Conservation (phyloP, 2,329 filamentous ascomycete genomes). For the Rhynchosporium secalis region DNA sequence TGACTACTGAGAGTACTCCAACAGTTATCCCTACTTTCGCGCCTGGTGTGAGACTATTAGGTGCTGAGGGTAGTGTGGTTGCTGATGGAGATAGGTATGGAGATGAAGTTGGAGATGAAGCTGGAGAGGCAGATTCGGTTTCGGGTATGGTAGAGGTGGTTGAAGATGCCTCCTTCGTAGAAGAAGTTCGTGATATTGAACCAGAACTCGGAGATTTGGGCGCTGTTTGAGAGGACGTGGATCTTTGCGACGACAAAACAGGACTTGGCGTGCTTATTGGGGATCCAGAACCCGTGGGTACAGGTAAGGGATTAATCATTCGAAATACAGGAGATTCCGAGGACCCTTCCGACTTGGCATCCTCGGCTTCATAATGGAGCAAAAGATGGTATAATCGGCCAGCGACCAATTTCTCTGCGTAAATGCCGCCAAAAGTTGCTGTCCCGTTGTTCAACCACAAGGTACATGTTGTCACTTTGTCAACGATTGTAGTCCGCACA, state of each 20-base stretch:
- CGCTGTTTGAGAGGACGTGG: neutral
- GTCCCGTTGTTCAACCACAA: neutral
- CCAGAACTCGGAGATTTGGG: neutral
- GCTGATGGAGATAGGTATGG: neutral
- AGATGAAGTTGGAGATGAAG: neutral
- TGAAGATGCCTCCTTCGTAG: no score
- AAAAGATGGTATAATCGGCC: neutral
- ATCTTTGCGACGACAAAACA: neutral
- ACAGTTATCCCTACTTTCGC: constrained; percentile 4
- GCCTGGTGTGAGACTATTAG: neutral
- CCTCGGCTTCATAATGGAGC: neutral
- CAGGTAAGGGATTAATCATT: neutral
- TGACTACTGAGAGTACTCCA: neutral
- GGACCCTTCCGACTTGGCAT: neutral
- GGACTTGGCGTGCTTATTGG: neutral
- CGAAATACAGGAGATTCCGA: neutral
- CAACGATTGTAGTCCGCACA: neutral
- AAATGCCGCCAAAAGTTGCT: neutral
- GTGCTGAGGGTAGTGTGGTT: neutral
- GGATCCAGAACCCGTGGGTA: no score
- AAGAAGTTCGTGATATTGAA: neutral
- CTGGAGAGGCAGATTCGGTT: neutral
- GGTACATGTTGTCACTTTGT: neutral
- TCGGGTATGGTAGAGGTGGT: neutral
- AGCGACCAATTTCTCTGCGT: neutral